phyloP scores from a whole-genome alignment of 2,329 filamentous ascomycete genomes.

The Grosmannia huntii region DNA sequence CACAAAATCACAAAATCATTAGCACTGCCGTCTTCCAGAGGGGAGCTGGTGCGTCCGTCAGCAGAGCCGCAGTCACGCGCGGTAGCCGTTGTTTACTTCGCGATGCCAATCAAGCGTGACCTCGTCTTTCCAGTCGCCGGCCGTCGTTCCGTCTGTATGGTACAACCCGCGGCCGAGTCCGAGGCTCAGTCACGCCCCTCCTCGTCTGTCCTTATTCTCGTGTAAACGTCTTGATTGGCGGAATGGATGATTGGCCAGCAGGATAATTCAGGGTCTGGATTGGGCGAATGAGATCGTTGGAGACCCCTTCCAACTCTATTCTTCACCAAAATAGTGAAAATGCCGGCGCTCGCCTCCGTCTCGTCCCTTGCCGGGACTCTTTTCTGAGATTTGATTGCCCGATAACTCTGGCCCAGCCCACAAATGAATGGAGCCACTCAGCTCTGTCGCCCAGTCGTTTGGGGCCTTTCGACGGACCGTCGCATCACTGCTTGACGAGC shows the following conservation, averaged over 20 bases:
- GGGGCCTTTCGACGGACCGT: background rate
- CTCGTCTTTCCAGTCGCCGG: background rate
- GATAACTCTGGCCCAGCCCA: background rate
- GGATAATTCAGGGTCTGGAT: slow-evolving; percentile 3
- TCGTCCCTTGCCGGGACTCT: background rate
- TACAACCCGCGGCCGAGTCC: background rate
- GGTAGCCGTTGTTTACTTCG: slow-evolving; percentile 11
- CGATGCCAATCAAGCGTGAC: slow-evolving; percentile 7
- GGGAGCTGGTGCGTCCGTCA: background rate
- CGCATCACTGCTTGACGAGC: background rate
- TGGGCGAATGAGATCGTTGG: slow-evolving; percentile 14
- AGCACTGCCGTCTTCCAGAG: background rate
- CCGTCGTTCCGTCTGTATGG: background rate
- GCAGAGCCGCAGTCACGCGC: background rate
- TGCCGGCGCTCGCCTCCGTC: background rate
- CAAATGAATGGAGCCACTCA: background rate
- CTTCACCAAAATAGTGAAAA: background rate
- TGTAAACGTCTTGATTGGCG: slow-evolving; percentile 17
- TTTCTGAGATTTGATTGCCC: background rate
- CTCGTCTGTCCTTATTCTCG: background rate
- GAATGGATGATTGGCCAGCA: slow-evolving; percentile 6
- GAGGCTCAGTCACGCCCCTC: background rate
- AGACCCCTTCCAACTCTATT: background rate
- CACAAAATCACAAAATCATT: no score
- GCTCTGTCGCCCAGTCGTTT: slow-evolving; percentile 1